These are phyloP conservation scores for Beauveria bassiana DNA, from an alignment of 2,329 filamentous ascomycete genomes.

Conservation along the genomic window DNA sequence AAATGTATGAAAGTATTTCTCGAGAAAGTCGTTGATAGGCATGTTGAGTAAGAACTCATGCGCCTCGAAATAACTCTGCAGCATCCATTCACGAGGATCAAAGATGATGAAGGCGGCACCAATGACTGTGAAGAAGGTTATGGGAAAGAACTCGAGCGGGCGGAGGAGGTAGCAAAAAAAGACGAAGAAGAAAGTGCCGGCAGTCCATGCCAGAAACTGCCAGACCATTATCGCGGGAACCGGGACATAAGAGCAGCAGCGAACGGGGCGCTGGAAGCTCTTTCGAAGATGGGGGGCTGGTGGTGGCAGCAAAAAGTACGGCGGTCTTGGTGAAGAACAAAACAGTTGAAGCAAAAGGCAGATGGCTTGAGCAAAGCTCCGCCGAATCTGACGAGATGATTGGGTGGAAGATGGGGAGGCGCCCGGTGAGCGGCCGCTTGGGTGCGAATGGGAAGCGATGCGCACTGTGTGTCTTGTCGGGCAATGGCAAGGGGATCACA, in stretches of 20 bases:
- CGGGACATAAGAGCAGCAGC: constrained; percentile 11
- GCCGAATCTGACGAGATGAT: constrained; percentile 8
- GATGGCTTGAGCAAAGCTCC: background rate
- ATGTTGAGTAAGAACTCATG: constrained; percentile 18
- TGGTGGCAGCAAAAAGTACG: background rate
- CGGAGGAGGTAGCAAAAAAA: constrained; percentile 31
- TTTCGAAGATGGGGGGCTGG: background rate
- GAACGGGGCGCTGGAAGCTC: constrained; percentile 3
- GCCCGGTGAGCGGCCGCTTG: background rate
- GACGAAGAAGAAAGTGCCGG: constrained; percentile 28
- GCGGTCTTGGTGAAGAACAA: background rate
- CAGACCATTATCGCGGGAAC: constrained; percentile 36
- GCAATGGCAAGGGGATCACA: background rate
- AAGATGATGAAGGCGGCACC: constrained; percentile 21
- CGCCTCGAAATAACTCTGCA: constrained; percentile 9
- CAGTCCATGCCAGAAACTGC: constrained; percentile 33
- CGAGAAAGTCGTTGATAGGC: constrained; percentile 13
- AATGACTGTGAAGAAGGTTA: constrained; percentile 8
- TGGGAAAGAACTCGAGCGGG: constrained; percentile 15
- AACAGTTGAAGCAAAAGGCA: constrained; percentile 1
- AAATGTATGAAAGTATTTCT: constrained; percentile 4
- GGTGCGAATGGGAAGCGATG: background rate
- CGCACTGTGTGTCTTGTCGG: background rate
- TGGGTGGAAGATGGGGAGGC: constrained; percentile 5
- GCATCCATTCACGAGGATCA: constrained; percentile 6